Evolutionary conservation across 768 basidiomycete species (phyloP), one percentile per base, ranked within the genome.

Genomic region (Boletus rubescentipes): DNA sequence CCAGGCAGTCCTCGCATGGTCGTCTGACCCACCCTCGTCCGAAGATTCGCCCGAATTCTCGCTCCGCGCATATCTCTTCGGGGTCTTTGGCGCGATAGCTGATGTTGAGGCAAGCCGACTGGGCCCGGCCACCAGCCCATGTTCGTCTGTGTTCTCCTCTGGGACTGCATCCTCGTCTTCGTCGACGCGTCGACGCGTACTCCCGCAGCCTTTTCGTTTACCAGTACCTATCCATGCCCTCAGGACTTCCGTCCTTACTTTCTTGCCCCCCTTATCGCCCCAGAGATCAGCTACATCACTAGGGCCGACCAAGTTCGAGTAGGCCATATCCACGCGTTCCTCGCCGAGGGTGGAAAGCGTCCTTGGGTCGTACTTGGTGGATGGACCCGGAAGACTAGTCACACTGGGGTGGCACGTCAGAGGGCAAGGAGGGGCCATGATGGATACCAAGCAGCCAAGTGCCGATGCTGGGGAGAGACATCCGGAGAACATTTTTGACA

Each of bases 241-340:
- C 56, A 87, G 67, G 3, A 75, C 65, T 4, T 72, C 69, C 18
- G 84, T 58, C 60, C 78, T 84, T 51, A 67, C 68, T 35, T 70
- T 61, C 47, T 78, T 59, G 46, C 73, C 77, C 2, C 75, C 77
- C 34, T 70, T 75, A 29, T 82, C 81, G 0, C 77, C 81, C 86
- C 86, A 88, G 36, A 75, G 73, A 15, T 73, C 70, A 2, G 80
- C 85, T 0, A 76, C 76, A 1, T 77, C 79, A 6, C 66, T 65
- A 40, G 78, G 75, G 4, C 86, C 85, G 10, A 87, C 77, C n/a
- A 89, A 65, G 59, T 91, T 91, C 58, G 84, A 79, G 44, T 88
- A 61, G 0, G 81, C 76, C 0, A 81, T 73, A 45, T 88, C 86
- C 9, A 70, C 71, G 23, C 72, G 72, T 2, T 68, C 61, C 9